Evolutionary conservation across 345 rosid genomes (phyloP), one percentile per base, ranked within the genome.

Genomic region (Psidium guajava): DNA sequence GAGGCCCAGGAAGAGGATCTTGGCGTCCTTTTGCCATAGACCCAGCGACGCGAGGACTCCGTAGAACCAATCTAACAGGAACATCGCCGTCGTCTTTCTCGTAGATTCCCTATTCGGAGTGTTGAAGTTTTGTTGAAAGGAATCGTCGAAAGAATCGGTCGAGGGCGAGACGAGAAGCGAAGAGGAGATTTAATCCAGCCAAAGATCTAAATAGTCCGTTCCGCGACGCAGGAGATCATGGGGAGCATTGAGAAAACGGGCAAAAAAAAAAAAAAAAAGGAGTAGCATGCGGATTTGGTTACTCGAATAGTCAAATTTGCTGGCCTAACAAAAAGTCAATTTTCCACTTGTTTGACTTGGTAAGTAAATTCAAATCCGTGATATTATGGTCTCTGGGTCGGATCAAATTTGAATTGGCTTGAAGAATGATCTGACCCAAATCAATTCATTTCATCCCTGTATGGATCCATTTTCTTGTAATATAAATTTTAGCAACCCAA

Each of bases 11-110:
- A 96, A 95, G 90, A 96, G 91, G 88, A 96, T 96, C 93, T 95
- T 95, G 5, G 98, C 99, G 81, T 96, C 98, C 82, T 96, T 96
- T 86, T 96, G 98, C 96, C 96, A 93, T 36, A 96, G 86, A 54
- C 98, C 99, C 40, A 94, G 92, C 81, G 98, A 91, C 12, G 98
- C 94, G 18, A 96, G 91, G 77, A 96, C 89, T 54, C 96, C 99
- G 85, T 95, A 96, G 91, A 95, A 95, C 98, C 98, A 96, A 82
- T 95, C 99, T 3, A 93, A 82, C 40, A 96, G 89, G 90, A 96
- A 96, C 98, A 96, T 96, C 47, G 47, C 80, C 80, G 80, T 21
- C 80, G 25, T 40, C 24, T 36, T 3, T 28, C 74, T 50, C 52
- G 52, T 11, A 50, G 52, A 11, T 50, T 2, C 52, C 52, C 52